A percentile compares a stretch with the other conserved stretches of the same genome.
Conservation (phyloP, 2,329 filamentous ascomycete species). For the Leptographium flavum region DNA sequence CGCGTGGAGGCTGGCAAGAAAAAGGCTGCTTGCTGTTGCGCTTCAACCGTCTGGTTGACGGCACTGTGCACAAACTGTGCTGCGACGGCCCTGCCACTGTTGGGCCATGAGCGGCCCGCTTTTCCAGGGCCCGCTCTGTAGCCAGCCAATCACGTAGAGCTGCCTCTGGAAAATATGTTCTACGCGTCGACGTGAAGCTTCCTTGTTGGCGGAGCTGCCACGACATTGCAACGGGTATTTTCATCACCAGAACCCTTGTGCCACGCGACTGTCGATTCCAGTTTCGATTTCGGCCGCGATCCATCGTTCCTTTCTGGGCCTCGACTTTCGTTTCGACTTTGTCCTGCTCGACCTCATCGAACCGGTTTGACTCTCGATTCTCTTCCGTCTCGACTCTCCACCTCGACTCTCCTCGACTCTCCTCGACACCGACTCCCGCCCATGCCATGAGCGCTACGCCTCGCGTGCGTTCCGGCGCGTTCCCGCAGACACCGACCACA, state of each 20-base stretch:
- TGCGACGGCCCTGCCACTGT: background rate
- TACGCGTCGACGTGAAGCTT: too few relatives aligned
- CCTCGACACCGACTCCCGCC: background rate
- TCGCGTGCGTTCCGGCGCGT: constrained; percentile 14
- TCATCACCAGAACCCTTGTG: too few relatives aligned
- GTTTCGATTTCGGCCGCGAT: too few relatives aligned
- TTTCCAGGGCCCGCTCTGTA: background rate
- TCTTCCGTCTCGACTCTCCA: background rate
- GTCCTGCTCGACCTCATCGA: background rate
- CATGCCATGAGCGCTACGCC: constrained; percentile 16
- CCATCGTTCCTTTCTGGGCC: background rate
- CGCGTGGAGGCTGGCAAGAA: background rate
- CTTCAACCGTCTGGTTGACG: too few relatives aligned
- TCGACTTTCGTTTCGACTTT: background rate
- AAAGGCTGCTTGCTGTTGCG: too few relatives aligned
- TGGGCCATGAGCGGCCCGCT: background rate
- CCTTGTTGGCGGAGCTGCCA: too few relatives aligned
- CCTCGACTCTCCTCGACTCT: background rate
- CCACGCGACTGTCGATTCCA: too few relatives aligned
- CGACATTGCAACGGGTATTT: too few relatives aligned
- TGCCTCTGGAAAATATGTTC: too few relatives aligned
- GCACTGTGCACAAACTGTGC: background rate
- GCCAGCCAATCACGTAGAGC: background rate
- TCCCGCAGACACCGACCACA: constrained; percentile 13
- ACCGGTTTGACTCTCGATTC: background rate